phyloP scores from a whole-genome alignment of 2,329 filamentous ascomycete genomes.

The Cladosporium oxysporum region DNA sequence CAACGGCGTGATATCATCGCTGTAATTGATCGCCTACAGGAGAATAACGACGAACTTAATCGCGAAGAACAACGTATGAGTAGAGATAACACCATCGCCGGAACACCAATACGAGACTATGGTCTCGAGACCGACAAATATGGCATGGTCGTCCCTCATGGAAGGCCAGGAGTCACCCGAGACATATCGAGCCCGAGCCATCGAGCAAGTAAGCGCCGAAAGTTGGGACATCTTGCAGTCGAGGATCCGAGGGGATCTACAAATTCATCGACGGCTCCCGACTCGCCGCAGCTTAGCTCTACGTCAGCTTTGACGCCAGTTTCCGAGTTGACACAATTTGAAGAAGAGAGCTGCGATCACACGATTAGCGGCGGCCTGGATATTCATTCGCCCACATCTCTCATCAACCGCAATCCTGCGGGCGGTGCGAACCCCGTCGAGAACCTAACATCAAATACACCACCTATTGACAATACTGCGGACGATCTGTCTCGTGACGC shows the following conservation, averaged over 20 bases:
- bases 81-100: constrained; percentile 5
- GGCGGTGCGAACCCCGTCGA: not conserved
- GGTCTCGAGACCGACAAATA: constrained; percentile 6
- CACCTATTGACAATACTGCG: not conserved
- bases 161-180: not conserved
- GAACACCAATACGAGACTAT: constrained; percentile 5
- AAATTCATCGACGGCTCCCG: not conserved
- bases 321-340: constrained; percentile 5
- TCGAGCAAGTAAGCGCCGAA: constrained; percentile 11
- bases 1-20: not conserved
- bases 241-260: not conserved
- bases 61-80: not conserved
- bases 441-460: not conserved
- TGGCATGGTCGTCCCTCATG: constrained; percentile 4
- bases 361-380: not conserved
- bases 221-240: not conserved
- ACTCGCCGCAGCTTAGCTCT: not conserved
- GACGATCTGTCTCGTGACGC: not conserved
- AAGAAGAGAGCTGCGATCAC: constrained; percentile 5
- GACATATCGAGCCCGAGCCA: constrained; percentile 1
- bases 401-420: not conserved
- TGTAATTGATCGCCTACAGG: not conserved
- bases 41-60: not conserved
- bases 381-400: not conserved
- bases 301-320: not conserved